Base-by-base conservation (phyloP, 345 rosid genomes). In the Microthlaspi erraticum region DNA sequence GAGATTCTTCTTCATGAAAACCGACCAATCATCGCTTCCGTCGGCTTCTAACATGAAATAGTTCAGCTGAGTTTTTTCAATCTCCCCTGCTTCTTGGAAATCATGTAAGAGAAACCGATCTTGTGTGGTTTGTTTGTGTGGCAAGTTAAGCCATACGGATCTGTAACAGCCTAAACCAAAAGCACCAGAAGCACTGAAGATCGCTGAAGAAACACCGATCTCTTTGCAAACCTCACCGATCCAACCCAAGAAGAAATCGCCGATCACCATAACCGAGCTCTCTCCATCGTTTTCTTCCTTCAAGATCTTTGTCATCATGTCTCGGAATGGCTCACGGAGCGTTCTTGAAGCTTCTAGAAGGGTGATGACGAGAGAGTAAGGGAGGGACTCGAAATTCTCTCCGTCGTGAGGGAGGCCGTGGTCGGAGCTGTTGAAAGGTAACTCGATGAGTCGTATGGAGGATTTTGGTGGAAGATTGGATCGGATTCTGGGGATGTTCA, bases 211-310 rank as follows among this genome's bases (percentile, higher is more conserved):
- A 11, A 84, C 82, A 7, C 87, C 87, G 0, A 84, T 51, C 63
- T 86, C 89, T 32, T 66, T 66, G 2, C 90, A 88, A 17, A 87
- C 78, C 54, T 45, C 37, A 8, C 81, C 83, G 7, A 83, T 81
- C 97, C 95, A 91, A 4, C 88, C 86, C 44, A 87, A 85, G 84
- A 84, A 81, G 11, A 91, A 84, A 39, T 80, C 90, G 1, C 82
- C 77, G 7, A 91, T 80, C 12, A 87, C 44, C 32, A 87, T 60
- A 1, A 87, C 62, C 7, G 84, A 81, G 19, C 66, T 73, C 8
- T 54, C 11, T 3, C 62, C 76, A 18, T 62, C 43, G 18, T 61
- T 37, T 13, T 19, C 69, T 10, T 26, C 20, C 1, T 70, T 55
- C 43, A 77, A 73, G 41, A 68, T 50, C 58, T 42, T 56, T 9